Evolutionary conservation across 108 stramenopile genomes (phyloP).

Genomic region (Nannochloropsis oceanica): DNA sequence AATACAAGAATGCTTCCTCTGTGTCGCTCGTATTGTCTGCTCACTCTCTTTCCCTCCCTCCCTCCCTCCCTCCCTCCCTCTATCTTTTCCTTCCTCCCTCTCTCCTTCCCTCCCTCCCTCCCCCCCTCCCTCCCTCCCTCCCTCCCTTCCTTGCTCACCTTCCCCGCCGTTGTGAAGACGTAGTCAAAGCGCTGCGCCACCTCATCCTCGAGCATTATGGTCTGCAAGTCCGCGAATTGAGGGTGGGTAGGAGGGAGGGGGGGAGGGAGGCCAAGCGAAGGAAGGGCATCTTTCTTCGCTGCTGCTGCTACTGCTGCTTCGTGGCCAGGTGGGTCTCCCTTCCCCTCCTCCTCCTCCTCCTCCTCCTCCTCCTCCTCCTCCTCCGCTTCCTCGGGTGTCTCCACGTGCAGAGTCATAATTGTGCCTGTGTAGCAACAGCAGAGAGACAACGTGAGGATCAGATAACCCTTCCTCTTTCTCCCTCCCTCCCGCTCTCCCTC

Average conservation of each 20-base stretch:
- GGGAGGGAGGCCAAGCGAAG: neutral
- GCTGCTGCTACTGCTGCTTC: neutral
- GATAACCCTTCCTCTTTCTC: too few species aligned
- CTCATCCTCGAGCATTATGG: neutral
- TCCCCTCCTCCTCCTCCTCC: neutral
- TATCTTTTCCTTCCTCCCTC: neutral
- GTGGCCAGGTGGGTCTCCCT: neutral
- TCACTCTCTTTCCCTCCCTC: too few species aligned
- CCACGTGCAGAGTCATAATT: neutral
- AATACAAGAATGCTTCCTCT: too few species aligned
- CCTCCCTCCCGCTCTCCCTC: too few species aligned
- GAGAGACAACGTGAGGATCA: too few species aligned
- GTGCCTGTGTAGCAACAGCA: neutral
- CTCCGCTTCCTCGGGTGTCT: too few species aligned
- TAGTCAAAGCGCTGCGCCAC: neutral
- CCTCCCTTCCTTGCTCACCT: neutral
- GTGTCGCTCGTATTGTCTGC: too few species aligned
- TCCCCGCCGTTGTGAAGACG: neutral
- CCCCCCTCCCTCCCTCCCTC: neutral
- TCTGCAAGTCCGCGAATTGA: neutral
- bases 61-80: neutral
- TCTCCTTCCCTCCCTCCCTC: neutral
- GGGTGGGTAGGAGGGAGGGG: neutral
- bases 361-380: too few species aligned
- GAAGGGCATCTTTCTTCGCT: neutral